Percentiles rank a stretch among this genome's conserved stretches.
These are phyloP conservation scores for Colletotrichum euphorbiae DNA, from an alignment of 2,329 filamentous ascomycete genomes.

Conservation along the genomic window DNA sequence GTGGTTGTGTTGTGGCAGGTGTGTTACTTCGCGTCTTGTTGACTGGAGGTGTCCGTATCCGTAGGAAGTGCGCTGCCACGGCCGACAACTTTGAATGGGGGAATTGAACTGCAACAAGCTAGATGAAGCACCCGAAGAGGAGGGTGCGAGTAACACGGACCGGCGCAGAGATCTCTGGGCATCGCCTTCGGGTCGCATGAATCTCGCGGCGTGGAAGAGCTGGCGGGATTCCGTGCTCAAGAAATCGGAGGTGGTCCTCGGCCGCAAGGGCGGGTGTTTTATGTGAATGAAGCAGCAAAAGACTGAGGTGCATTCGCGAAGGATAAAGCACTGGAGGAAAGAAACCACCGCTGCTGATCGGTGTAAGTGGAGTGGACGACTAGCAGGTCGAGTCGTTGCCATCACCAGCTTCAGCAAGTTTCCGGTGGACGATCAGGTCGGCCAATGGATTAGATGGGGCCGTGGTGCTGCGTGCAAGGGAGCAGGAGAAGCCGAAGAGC, in stretches of 20 bases:
- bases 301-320: background rate
- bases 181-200: conserved; percentile 3
- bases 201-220: conserved; percentile 70
- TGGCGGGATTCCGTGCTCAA: conserved; percentile 68
- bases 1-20: conserved; percentile 12
- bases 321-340: background rate
- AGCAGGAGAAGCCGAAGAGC: too few relatives aligned
- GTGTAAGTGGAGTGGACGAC: conserved; percentile 28
- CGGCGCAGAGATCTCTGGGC: conserved; percentile 8
- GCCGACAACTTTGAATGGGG: conserved; percentile 8
- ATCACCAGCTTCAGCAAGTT: background rate
- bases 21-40: conserved; percentile 17
- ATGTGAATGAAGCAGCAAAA: background rate
- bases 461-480: too few relatives aligned
- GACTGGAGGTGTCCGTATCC: conserved; percentile 20
- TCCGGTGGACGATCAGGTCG: background rate
- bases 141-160: conserved; percentile 24
- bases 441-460: background rate
- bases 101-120: conserved; percentile 18
- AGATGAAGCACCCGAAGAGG: conserved; percentile 11
- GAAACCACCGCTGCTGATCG: conserved; percentile 6
- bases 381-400: background rate
- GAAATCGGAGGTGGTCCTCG: conserved; percentile 60
- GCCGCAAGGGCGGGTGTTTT: conserved; percentile 23
- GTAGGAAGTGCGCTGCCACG: conserved; percentile 12